Base-by-base conservation (phyloP, 179 eudicot genomes). In the Amaranthus tricolor region DNA sequence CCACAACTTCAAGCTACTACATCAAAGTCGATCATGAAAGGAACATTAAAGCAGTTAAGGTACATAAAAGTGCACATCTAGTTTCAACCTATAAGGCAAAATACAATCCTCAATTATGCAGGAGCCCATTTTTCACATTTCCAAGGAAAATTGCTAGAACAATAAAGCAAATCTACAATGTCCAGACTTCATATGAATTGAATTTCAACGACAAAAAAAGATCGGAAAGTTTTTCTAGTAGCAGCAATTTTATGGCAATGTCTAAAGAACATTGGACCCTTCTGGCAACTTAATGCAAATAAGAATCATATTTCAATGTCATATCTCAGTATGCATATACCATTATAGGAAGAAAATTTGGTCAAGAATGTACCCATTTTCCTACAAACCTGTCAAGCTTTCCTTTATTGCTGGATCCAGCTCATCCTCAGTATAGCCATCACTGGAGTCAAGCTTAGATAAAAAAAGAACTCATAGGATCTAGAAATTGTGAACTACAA, bases 371-470 rank as follows among this genome's bases (percentile, higher is more conserved):
- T 31, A 52, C 10, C 40, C 71, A 50, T 62, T 52, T 20, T 14
- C 49, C 9, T 4, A 70, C 82, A 57, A 82, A 91, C 97, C 97
- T 89, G 87, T 91, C 97, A 76, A 91, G 83, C 77, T 91, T 82
- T 89, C 94, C 87, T 83, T 91, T 88, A 91, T 80, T 57, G 83
- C 94, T 75, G 97, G 97, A 87, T 91, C 97, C 77, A 91, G 79
- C 72, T 85, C 94, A 76, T 90, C 94, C 79, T 89, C 94, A 69
- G 82, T 77, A 77, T 87, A 87, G 66, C 76, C 87, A 62, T 86
- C 92, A 82, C 87, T 92, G 78, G 88, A 89, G 61, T 86, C 93
- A 71, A 75, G 84, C 64, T 83, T 84, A 16, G 87, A 75, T 61
- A 84, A 79, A 70, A 80, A 80, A 82, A 62, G 80, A 54, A 43